Percentiles rank a stretch among this genome's conserved stretches.
Evolutionary conservation across 441 rosid genomes (phyloP).

Genomic region (Populus hybrid): DNA sequence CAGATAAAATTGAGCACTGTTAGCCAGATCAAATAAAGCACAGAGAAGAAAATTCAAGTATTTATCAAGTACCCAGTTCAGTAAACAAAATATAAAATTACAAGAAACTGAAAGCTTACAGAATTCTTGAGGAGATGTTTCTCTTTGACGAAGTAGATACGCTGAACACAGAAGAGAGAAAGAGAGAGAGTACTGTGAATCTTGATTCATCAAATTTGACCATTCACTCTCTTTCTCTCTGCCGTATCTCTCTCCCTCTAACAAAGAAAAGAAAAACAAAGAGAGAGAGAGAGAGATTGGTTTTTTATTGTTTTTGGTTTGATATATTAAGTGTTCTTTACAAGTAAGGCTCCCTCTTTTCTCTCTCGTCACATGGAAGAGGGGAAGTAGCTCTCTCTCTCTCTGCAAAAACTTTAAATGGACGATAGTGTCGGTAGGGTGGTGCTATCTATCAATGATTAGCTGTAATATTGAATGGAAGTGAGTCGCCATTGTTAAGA

Average conservation of each 20-base stretch:
- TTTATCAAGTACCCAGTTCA: slow-evolving; percentile 10
- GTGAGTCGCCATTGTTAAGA: neutral
- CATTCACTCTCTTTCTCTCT: slow-evolving; percentile 1
- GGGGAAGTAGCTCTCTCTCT: neutral
- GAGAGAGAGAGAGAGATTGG: neutral
- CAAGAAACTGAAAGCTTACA: slow-evolving; percentile 22
- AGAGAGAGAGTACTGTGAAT: neutral
- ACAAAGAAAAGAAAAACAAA: neutral
- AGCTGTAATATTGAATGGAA: neutral
- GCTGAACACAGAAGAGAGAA: neutral
- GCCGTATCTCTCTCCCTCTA: neutral
- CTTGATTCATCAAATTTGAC: neutral
- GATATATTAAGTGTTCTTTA: neutral
- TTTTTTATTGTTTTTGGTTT: neutral
- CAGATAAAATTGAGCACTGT: neutral
- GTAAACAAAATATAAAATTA: neutral
- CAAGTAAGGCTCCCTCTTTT: neutral
- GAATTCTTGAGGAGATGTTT: neutral
- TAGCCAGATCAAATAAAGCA: neutral
- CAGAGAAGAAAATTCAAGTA: neutral
- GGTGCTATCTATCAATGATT: neutral
- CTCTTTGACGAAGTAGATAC: slow-evolving; percentile 12
- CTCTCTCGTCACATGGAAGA: slow-evolving; percentile 15
- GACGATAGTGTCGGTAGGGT: neutral
- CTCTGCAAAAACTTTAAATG: neutral